Conservation (phyloP, 2,329 filamentous ascomycete species). For the Diplodia mutila region DNA sequence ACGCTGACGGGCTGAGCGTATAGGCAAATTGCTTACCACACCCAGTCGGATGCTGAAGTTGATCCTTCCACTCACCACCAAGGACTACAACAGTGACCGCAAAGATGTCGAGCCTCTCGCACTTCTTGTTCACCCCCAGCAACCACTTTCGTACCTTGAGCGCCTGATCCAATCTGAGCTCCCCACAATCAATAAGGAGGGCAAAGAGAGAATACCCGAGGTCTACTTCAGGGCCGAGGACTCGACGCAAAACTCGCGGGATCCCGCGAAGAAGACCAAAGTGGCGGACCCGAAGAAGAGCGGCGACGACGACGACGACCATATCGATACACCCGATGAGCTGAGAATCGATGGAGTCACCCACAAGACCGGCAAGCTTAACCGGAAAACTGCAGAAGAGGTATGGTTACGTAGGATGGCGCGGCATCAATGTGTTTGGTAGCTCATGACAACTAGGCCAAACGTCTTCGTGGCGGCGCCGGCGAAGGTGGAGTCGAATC, state of each 20-base stretch:
- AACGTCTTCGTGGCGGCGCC: slow-evolving; percentile 50
- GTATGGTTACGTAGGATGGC: neutral
- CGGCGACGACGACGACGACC: slow-evolving; percentile 35
- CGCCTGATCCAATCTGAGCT: slow-evolving; percentile 87
- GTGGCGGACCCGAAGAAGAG: slow-evolving; percentile 35
- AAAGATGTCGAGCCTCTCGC: slow-evolving; percentile 83
- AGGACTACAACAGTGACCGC: slow-evolving; percentile 61
- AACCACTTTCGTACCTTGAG: slow-evolving; percentile 88
- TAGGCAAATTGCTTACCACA: slow-evolving; percentile 78
- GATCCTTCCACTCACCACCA: slow-evolving; percentile 72
- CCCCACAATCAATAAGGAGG: slow-evolving; percentile 65
- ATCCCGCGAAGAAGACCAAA: slow-evolving; percentile 35
- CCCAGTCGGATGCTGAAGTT: slow-evolving; percentile 80
- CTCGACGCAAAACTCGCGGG: slow-evolving; percentile 62
- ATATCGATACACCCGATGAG: slow-evolving; percentile 54
- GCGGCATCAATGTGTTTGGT: slow-evolving; percentile 26
- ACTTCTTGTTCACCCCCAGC: slow-evolving; percentile 83
- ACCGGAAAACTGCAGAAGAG: slow-evolving; percentile 27
- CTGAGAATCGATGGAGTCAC: slow-evolving; percentile 55
- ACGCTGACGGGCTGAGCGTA: neutral
- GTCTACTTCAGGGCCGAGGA: slow-evolving; percentile 83
- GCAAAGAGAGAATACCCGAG: slow-evolving; percentile 70
- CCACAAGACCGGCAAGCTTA: slow-evolving; percentile 50
- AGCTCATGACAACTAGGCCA: slow-evolving; percentile 38
- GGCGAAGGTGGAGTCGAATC: slow-evolving; percentile 67